These are phyloP conservation scores for Penicillium egyptiacum DNA, from an alignment of 495 filamentous ascomycete species.

Conservation along the genomic window DNA sequence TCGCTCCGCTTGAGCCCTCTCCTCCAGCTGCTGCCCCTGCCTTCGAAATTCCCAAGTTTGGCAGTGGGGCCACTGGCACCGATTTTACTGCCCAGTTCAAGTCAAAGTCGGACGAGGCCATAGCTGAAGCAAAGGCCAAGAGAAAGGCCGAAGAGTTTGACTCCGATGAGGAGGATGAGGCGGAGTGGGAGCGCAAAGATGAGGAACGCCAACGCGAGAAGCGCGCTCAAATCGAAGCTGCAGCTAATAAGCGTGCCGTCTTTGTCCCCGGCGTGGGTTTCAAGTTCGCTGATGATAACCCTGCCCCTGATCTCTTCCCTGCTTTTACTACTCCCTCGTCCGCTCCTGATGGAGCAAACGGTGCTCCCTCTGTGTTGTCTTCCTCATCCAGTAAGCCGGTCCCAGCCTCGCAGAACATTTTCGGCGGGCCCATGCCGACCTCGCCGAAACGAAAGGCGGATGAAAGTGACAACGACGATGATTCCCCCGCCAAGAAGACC, in stretches of 20 bases:
- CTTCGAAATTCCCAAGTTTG: slow-evolving; percentile 3
- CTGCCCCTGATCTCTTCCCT: not conserved
- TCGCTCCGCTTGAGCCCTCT: not conserved
- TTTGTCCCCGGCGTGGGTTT: slow-evolving; percentile 46
- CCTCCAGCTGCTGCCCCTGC: not conserved
- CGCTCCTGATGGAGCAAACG: not conserved
- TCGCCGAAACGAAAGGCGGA: slow-evolving; percentile 22
- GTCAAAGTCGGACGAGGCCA: slow-evolving; percentile 33
- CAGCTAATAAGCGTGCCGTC: slow-evolving; percentile 33
- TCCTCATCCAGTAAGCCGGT: slow-evolving; percentile 23
- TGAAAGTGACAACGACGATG: slow-evolving; percentile 30
- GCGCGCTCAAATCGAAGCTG: slow-evolving; percentile 36
- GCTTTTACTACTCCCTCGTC: not conserved
- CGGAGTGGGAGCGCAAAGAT: slow-evolving; percentile 49
- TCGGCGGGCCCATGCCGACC: slow-evolving; percentile 51
- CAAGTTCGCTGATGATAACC: slow-evolving; percentile 32
- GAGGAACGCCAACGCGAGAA: slow-evolving; percentile 49
- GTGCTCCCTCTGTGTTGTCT: not conserved
- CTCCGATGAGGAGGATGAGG: slow-evolving; percentile 54
- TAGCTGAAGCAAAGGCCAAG: slow-evolving; percentile 47
- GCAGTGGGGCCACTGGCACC: slow-evolving; percentile 2
- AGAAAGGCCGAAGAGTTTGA: slow-evolving; percentile 58
- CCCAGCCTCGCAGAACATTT: slow-evolving; percentile 54
- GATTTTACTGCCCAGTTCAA: slow-evolving; percentile 44
- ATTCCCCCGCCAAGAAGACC: slow-evolving; percentile 23